Conservation (phyloP, 2,329 filamentous ascomycete species). For the Hypoxylon sp. region DNA sequence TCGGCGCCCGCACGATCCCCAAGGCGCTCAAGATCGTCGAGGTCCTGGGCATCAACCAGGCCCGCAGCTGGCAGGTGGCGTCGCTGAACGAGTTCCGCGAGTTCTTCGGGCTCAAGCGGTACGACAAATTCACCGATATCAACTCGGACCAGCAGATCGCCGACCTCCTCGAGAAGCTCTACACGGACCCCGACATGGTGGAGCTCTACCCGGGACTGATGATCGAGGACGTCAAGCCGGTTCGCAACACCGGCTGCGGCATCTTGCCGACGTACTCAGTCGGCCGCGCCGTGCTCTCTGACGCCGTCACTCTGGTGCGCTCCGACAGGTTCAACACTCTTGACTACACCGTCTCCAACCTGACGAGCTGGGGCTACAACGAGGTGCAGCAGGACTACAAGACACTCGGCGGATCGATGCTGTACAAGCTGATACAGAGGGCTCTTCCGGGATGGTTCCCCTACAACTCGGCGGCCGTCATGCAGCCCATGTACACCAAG, state of each 20-base stretch:
- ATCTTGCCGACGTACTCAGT: slow-evolving; percentile 66
- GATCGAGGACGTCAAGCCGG: slow-evolving; percentile 67
- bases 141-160: slow-evolving; percentile 68
- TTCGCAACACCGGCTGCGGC: slow-evolving; percentile 63
- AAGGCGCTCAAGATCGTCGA: slow-evolving; percentile 70
- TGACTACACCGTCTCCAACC: slow-evolving; percentile 55
- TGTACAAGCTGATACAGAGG: slow-evolving; percentile 61
- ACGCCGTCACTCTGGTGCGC: slow-evolving; percentile 69
- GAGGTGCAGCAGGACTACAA: slow-evolving; percentile 54
- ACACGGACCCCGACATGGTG: slow-evolving; percentile 72
- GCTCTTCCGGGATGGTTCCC: slow-evolving; percentile 59
- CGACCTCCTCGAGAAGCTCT: slow-evolving; percentile 67
- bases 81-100: slow-evolving; percentile 74
- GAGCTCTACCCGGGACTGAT: slow-evolving; percentile 78
- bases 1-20: slow-evolving; percentile 70
- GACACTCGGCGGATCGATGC: slow-evolving; percentile 57
- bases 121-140: slow-evolving; percentile 69
- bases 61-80: slow-evolving; percentile 70
- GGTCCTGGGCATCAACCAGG: slow-evolving; percentile 71
- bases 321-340: slow-evolving; percentile 70
- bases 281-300: slow-evolving; percentile 67
- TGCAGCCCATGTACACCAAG: slow-evolving; percentile 61
- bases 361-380: slow-evolving; percentile 60
- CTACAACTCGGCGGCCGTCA: slow-evolving; percentile 57
- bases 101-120: slow-evolving; percentile 69